These are phyloP conservation scores for Verticillium alfalfae DNA, from an alignment of 2,329 filamentous ascomycete species.

Conservation along the genomic window DNA sequence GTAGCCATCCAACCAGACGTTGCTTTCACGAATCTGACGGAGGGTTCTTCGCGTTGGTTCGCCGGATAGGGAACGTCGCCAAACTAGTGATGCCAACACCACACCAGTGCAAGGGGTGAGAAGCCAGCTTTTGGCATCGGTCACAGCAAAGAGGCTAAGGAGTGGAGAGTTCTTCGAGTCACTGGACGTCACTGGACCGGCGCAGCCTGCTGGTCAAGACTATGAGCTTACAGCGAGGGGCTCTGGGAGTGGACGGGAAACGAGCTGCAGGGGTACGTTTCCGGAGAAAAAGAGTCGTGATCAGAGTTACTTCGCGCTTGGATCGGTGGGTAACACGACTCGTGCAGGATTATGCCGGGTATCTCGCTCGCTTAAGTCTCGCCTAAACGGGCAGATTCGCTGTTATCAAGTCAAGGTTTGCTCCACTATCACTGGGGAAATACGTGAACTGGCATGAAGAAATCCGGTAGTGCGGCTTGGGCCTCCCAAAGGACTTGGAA, in stretches of 20 bases:
- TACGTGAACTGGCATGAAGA: no score
- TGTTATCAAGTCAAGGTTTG: no score
- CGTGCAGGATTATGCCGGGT: no score
- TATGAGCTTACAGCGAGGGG: neutral
- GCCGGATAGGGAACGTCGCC: neutral
- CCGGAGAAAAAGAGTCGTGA: no score
- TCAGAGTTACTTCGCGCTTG: neutral
- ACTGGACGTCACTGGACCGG: conserved; percentile 14
- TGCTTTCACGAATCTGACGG: conserved; percentile 18
- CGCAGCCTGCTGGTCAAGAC: neutral
- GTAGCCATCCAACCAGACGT: conserved; percentile 20
- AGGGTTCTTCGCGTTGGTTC: neutral
- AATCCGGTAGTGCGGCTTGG: no score
- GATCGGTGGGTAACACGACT: no score
- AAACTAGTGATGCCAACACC: neutral
- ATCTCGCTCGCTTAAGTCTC: no score
- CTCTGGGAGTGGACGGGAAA: neutral
- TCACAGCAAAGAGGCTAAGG: conserved; percentile 19
- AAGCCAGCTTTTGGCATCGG: conserved; percentile 38
- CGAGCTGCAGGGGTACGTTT: conserved; percentile 8
- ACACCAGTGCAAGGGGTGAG: conserved; percentile 22
- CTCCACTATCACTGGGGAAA: no score
- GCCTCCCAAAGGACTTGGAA: no score
- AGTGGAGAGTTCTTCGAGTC: conserved; percentile 27
- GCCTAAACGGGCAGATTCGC: no score